phyloP scores from a whole-genome alignment of 2,329 filamentous ascomycete genomes.

The Penicillium sp. region DNA sequence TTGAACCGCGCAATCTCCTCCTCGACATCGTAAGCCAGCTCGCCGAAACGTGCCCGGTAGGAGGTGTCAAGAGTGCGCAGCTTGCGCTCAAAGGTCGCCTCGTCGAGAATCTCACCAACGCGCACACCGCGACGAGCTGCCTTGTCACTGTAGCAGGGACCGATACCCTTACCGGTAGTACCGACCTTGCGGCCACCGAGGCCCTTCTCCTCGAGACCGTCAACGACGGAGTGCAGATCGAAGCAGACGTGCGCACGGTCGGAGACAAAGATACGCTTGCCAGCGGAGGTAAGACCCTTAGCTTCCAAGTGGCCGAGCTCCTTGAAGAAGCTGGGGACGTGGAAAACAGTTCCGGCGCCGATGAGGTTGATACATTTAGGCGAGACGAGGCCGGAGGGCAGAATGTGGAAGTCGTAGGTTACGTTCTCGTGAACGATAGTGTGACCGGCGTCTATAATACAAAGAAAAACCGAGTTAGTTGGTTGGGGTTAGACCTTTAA shows the following conservation, averaged over 20 bases:
- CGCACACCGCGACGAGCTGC: slow-evolving; percentile 60
- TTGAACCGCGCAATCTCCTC: slow-evolving; percentile 60
- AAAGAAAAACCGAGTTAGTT: slow-evolving; percentile 12
- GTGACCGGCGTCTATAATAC: slow-evolving; percentile 43
- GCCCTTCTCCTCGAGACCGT: slow-evolving; percentile 47
- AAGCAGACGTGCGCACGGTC: slow-evolving; percentile 49
- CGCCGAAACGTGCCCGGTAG: slow-evolving; percentile 60
- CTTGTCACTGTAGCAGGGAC: slow-evolving; percentile 64
- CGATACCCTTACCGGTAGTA: slow-evolving; percentile 52
- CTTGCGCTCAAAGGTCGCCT: slow-evolving; percentile 56
- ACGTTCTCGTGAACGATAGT: slow-evolving; percentile 48
- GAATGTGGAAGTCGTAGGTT: slow-evolving; percentile 52
- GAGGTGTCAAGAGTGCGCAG: slow-evolving; percentile 52
- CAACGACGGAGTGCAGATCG: slow-evolving; percentile 46
- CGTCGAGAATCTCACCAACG: slow-evolving; percentile 58
- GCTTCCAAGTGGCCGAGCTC: slow-evolving; percentile 44
- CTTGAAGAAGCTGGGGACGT: slow-evolving; percentile 51
- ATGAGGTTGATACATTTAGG: slow-evolving; percentile 48
- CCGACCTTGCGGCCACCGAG: slow-evolving; percentile 49
- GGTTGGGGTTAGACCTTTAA: neutral
- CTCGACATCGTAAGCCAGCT: slow-evolving; percentile 59
- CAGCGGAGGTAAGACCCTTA: slow-evolving; percentile 44
- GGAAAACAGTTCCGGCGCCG: slow-evolving; percentile 48
- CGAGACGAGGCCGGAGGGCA: slow-evolving; percentile 47
- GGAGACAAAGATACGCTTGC: slow-evolving; percentile 47